Evolutionary conservation across 345 rosid species (phyloP).

Genomic region (Clausena lansium): DNA sequence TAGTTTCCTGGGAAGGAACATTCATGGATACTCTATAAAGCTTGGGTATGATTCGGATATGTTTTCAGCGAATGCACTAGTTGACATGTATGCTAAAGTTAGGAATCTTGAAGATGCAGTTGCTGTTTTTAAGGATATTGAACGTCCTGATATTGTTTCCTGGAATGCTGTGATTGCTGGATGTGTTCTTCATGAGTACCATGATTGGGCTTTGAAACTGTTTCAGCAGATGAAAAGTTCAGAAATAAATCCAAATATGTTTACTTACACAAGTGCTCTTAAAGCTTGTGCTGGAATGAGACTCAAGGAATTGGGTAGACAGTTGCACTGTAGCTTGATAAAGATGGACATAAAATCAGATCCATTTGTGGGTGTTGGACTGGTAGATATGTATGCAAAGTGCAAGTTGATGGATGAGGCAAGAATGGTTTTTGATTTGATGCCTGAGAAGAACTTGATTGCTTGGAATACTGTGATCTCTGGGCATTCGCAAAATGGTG

Average conservation of each 20-base stretch:
- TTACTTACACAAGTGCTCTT: conserved; percentile 53
- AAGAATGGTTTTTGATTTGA: conserved; percentile 33
- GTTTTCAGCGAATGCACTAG: conserved; percentile 58
- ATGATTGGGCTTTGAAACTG: conserved; percentile 38
- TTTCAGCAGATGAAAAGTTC: conserved; percentile 39
- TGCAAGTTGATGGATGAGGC: conserved; percentile 40
- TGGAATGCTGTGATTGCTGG: conserved; percentile 71
- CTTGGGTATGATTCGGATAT: conserved; percentile 48
- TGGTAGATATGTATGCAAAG: conserved; percentile 58
- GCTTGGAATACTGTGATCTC: conserved; percentile 58
- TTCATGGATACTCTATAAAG: conserved; percentile 49
- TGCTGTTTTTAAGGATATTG: conserved; percentile 40
- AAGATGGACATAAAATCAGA: conserved; percentile 45
- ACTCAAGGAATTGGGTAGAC: conserved; percentile 40
- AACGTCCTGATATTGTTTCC: conserved; percentile 53
- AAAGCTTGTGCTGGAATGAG: conserved; percentile 52
- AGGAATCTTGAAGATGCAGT: conserved; percentile 44
- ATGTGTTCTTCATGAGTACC: conserved; percentile 45
- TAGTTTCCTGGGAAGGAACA: conserved; percentile 38
- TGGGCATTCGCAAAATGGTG: conserved; percentile 51
- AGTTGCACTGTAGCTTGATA: conserved; percentile 45
- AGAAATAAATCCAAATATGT: conserved; percentile 43
- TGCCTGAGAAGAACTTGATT: conserved; percentile 48
- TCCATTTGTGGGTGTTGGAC: conserved; percentile 52
- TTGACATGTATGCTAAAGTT: conserved; percentile 68